Evolutionary conservation across 257 asterid genomes (phyloP), one percentile per base, ranked within the genome.

Genomic region (Avicennia marina): DNA sequence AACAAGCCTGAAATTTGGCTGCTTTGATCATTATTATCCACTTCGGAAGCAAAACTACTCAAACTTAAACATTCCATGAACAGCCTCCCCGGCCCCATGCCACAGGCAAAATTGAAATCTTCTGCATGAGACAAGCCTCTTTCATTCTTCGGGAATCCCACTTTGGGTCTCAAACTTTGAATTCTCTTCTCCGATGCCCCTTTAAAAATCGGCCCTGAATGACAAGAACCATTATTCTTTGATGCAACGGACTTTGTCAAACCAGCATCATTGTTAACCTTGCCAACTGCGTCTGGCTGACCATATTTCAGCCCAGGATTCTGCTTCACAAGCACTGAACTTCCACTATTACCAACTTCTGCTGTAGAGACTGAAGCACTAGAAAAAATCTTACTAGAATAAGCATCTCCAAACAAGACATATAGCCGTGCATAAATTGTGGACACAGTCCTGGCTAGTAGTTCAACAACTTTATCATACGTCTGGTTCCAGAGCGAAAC

Each of bases 401-500:
- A 57, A 1, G 53, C 59, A 72, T 72, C 76, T 0, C 95, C 83
- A 31, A 89, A 89, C 19, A 84, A 84, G 5, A 38, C 22, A 53
- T 64, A 25, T 25, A 82, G 70, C 15, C 95, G 77, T 0, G 94
- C 82, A 46, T 77, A 89, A 20, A 93, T 66, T 0, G 99, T 89
- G 53, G 94, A 86, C 1, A 83, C 79, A 0, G 94, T 86, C 74
- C 96, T 81, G 0, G 86, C 94, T 69, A 93, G 65, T 29, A 89
- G 66, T 71, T 89, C 99, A 7, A 84, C 84, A n/a, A 78, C 81
- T 77, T 86, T 89, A 71, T 93, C 95, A 39, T 80, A 81, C 6
- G 91, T 78, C 69, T 73, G 91, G 65, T 86, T 89, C 99, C 99
- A 93, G 2, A 93, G 70, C 0, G 99, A 93, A 38, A 74, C 80